phyloP scores from a whole-genome alignment of 257 asterid genomes.

The Echites panduratus region DNA sequence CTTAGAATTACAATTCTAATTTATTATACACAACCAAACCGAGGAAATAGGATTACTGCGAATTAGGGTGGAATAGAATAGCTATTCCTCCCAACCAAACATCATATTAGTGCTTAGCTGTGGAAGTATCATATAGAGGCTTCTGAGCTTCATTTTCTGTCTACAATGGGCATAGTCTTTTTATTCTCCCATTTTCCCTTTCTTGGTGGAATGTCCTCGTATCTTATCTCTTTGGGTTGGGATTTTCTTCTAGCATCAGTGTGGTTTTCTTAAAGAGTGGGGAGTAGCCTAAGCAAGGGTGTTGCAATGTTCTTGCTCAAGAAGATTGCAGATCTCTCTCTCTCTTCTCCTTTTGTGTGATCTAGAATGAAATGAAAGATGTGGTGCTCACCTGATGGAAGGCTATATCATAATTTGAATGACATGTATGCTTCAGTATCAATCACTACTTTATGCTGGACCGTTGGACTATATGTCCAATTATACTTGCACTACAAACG shows the following conservation, averaged over 20 bases:
- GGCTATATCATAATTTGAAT: background rate
- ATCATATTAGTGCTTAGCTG: background rate
- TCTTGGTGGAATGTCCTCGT: background rate
- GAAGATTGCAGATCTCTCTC: background rate
- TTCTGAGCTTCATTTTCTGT: background rate
- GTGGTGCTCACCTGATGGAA: background rate
- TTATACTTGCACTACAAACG: background rate
- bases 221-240: background rate
- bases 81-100: too few species aligned
- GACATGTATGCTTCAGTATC: background rate
- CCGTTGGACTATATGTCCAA: background rate
- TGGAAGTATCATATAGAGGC: background rate
- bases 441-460: background rate
- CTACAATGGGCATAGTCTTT: background rate
- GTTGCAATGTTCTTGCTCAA: background rate
- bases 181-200: background rate
- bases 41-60: too few species aligned
- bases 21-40: too few species aligned
- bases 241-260: background rate
- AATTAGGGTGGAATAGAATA: too few species aligned
- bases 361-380: background rate
- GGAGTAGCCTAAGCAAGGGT: background rate
- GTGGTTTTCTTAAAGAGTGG: background rate
- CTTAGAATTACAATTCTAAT: too few species aligned
- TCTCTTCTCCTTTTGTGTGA: background rate